Evolutionary conservation across 2,329 filamentous ascomycete genomes (phyloP).

Genomic region (Exophiala mesophila): DNA sequence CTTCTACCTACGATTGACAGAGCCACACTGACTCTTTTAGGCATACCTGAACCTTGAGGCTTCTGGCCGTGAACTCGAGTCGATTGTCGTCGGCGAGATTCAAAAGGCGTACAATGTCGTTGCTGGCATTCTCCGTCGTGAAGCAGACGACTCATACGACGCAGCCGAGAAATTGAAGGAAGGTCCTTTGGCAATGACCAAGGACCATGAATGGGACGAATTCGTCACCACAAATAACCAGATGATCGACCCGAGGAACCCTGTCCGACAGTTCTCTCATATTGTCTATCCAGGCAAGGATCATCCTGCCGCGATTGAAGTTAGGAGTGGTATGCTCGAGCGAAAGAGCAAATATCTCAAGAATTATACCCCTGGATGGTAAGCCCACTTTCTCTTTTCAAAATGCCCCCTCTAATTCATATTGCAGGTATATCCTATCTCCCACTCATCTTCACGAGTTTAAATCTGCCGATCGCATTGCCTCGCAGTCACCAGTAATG

Average conservation of each 20-base stretch:
- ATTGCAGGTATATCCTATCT: slow-evolving; percentile 85
- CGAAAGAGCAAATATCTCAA: slow-evolving; percentile 98
- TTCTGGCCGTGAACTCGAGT: slow-evolving; percentile 89
- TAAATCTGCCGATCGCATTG: slow-evolving; percentile 90
- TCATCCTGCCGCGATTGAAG: slow-evolving; percentile 75
- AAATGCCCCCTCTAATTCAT: slow-evolving; percentile 3
- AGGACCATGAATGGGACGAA: slow-evolving; percentile 82
- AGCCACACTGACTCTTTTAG: slow-evolving; percentile 41
- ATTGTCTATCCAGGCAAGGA: slow-evolving; percentile 90
- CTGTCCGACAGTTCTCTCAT: slow-evolving; percentile 70
- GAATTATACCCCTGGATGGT: slow-evolving; percentile 95
- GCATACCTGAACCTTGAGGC: slow-evolving; percentile 92
- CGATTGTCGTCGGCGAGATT: slow-evolving; percentile 94
- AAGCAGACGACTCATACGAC: slow-evolving; percentile 75
- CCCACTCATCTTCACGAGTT: slow-evolving; percentile 98
- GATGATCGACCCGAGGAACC: slow-evolving; percentile 78
- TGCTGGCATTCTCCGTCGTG: slow-evolving; percentile 82
- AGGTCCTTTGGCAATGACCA: slow-evolving; percentile 87
- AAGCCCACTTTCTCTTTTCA: slow-evolving; percentile 35
- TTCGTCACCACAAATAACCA: slow-evolving; percentile 78
- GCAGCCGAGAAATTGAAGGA: slow-evolving; percentile 75
- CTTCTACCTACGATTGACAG: slow-evolving; percentile 8
- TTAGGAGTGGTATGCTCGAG: slow-evolving; percentile 85
- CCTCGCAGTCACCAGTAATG: slow-evolving; percentile 83
- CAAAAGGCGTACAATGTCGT: slow-evolving; percentile 97